Percentiles rank a stretch among this genome's conserved stretches.
Conservation (phyloP, 805 yeast genomes). For the Candida krabiensis region DNA sequence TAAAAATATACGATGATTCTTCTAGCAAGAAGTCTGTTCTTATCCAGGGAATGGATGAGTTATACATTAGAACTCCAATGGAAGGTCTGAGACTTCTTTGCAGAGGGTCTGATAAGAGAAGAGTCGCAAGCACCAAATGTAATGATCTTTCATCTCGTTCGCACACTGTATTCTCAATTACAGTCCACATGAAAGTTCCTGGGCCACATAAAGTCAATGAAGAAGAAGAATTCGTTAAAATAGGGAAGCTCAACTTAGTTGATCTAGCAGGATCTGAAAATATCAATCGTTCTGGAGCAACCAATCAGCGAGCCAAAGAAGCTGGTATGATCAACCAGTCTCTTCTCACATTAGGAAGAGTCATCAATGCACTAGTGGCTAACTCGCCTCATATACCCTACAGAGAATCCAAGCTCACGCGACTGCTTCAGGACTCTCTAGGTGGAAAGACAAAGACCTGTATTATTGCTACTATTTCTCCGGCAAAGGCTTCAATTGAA, state of each 20-base stretch:
- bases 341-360: slow-evolving; percentile 77
- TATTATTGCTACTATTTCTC: slow-evolving; percentile 83
- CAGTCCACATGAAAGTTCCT: slow-evolving; percentile 51
- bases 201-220: slow-evolving; percentile 38
- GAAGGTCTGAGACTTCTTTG: slow-evolving; percentile 53
- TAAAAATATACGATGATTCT: slow-evolving; percentile 55
- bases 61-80: slow-evolving; percentile 46
- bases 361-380: slow-evolving; percentile 68
- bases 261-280: slow-evolving; percentile 94
- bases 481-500: slow-evolving; percentile 72
- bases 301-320: slow-evolving; percentile 79
- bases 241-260: slow-evolving; percentile 74
- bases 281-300: slow-evolving; percentile 80
- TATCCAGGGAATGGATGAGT: slow-evolving; percentile 59
- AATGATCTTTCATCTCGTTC: slow-evolving; percentile 79
- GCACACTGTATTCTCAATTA: slow-evolving; percentile 77
- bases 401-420: slow-evolving; percentile 78
- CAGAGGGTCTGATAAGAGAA: slow-evolving; percentile 61
- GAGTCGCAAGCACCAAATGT: slow-evolving; percentile 76
- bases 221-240: slow-evolving; percentile 50
- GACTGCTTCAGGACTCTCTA: slow-evolving; percentile 75
- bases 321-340: slow-evolving; percentile 90
- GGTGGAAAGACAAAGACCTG: slow-evolving; percentile 91
- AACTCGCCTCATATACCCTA: slow-evolving; percentile 74
- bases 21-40: slow-evolving; percentile 41